These are phyloP conservation scores for Schrenkiella parvula DNA, from an alignment of 345 rosid genomes.

Conservation along the genomic window DNA sequence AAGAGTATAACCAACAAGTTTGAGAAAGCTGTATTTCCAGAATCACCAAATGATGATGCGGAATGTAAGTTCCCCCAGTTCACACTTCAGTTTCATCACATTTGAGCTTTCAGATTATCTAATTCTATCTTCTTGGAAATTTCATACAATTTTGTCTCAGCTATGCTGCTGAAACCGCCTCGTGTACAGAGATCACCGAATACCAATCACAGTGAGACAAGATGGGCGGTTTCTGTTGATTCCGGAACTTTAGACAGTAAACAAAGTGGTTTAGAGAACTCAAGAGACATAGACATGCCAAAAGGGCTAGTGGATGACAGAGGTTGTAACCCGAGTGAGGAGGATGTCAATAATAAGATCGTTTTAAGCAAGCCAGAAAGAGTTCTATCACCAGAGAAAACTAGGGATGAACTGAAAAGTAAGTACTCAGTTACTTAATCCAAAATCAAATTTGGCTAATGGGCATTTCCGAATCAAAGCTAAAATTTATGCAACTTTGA, in stretches of 20 bases:
- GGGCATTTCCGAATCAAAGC: neutral
- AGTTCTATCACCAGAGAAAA: slow-evolving; percentile 37
- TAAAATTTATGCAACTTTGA: neutral
- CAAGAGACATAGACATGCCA: slow-evolving; percentile 33
- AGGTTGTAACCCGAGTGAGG: slow-evolving; percentile 43
- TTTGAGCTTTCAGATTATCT: slow-evolving; percentile 9
- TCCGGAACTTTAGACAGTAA: slow-evolving; percentile 33
- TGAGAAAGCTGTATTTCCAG: slow-evolving; percentile 43
- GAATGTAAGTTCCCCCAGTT: slow-evolving; percentile 49
- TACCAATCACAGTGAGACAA: slow-evolving; percentile 44
- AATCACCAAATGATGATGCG: slow-evolving; percentile 43
- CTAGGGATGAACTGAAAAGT: slow-evolving; percentile 46
- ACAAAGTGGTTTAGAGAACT: slow-evolving; percentile 30
- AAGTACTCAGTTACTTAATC: slow-evolving; percentile 31
- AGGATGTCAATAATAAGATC: slow-evolving; percentile 33
- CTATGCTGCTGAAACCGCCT: slow-evolving; percentile 75
- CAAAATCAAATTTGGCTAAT: neutral
- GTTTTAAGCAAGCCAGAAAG: slow-evolving; percentile 42
- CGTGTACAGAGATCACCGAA: slow-evolving; percentile 47
- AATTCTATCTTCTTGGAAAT: neutral
- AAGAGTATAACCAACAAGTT: slow-evolving; percentile 44
- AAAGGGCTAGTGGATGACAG: slow-evolving; percentile 35
- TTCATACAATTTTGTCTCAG: slow-evolving; percentile 28
- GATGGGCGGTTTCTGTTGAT: slow-evolving; percentile 39
- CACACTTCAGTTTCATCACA: neutral